Conservation (phyloP, 2,329 filamentous ascomycete genomes). For the Pseudogymnoascus sp. region DNA sequence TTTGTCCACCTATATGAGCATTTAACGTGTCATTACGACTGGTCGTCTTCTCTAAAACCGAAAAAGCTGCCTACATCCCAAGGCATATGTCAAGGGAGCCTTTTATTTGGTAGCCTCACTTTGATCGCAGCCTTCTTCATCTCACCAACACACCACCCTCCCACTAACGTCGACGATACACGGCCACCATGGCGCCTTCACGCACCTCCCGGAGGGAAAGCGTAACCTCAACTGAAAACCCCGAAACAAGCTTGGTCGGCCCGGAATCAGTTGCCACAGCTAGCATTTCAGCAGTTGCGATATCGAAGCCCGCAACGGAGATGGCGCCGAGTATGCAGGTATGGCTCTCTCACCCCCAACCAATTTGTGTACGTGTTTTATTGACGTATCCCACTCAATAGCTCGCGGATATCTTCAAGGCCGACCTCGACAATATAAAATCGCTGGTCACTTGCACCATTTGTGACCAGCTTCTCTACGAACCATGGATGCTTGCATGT, state of each 20-base stretch:
- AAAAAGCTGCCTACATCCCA: not conserved
- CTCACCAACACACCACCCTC: not conserved
- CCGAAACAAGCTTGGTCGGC: not conserved
- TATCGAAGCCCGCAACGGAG: constrained; percentile 9
- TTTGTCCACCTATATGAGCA: constrained; percentile 2
- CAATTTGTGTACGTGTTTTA: not conserved
- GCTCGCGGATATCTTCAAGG: constrained; percentile 23
- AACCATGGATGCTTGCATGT: constrained; percentile 60
- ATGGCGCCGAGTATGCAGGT: constrained; percentile 17
- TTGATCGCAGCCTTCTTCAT: not conserved
- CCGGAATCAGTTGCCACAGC: not conserved
- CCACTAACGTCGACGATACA: not conserved
- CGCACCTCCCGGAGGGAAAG: constrained; percentile 9
- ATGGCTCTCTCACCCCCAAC: not conserved
- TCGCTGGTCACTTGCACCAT: constrained; percentile 58
- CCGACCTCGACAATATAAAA: constrained; percentile 54
- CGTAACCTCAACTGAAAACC: not conserved
- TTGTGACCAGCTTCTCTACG: constrained; percentile 60
- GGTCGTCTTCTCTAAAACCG: not conserved
- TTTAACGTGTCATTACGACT: not conserved
- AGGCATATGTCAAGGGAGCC: not conserved
- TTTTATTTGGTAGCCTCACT: constrained; percentile 1
- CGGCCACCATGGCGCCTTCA: constrained; percentile 14
- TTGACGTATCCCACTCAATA: constrained; percentile 12
- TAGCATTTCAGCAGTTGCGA: constrained; percentile 10